phyloP scores from a whole-genome alignment of 805 yeast genomes.

The Monosporozyma servazzii region DNA sequence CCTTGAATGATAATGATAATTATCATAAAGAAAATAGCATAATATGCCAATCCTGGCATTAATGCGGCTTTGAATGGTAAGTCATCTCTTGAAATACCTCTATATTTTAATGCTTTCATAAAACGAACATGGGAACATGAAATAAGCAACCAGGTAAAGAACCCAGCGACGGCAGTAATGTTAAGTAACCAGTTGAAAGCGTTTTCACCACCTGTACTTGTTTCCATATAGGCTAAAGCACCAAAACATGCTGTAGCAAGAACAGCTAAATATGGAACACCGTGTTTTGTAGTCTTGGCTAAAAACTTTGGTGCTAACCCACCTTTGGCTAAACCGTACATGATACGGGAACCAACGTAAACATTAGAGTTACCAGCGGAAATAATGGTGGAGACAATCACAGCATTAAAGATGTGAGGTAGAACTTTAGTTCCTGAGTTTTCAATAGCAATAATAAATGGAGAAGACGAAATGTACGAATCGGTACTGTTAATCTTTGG shows the following conservation, averaged over 20 bases:
- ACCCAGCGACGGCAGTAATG: conserved; percentile 70
- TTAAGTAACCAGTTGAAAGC: conserved; percentile 68
- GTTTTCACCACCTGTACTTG: conserved; percentile 42
- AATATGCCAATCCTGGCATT: conserved; percentile 58
- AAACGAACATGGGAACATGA: conserved; percentile 58
- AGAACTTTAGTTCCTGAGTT: conserved; percentile 59
- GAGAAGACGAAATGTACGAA: conserved; percentile 48
- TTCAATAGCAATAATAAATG: conserved; percentile 62
- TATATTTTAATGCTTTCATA: conserved; percentile 51
- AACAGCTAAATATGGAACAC: conserved; percentile 57
- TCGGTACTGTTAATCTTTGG: conserved; percentile 34
- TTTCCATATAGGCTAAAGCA: conserved; percentile 50
- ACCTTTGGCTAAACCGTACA: conserved; percentile 56
- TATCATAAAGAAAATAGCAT: conserved; percentile 43
- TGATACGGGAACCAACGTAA: conserved; percentile 60
- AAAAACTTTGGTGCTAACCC: conserved; percentile 50
- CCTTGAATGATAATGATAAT: conserved; percentile 63
- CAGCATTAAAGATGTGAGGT: conserved; percentile 66
- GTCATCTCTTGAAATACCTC: conserved; percentile 57
- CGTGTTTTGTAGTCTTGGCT: conserved; percentile 39
- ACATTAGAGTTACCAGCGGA: conserved; percentile 77
- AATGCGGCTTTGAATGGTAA: conserved; percentile 65
- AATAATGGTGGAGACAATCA: conserved; percentile 53
- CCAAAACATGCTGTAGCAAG: conserved; percentile 53
- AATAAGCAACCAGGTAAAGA: conserved; percentile 64